A percentile compares a stretch with the other conserved stretches of the same genome.
These are phyloP conservation scores for Pestalotiopsis sp. DNA, from an alignment of 2,329 filamentous ascomycete species.

Conservation along the genomic window DNA sequence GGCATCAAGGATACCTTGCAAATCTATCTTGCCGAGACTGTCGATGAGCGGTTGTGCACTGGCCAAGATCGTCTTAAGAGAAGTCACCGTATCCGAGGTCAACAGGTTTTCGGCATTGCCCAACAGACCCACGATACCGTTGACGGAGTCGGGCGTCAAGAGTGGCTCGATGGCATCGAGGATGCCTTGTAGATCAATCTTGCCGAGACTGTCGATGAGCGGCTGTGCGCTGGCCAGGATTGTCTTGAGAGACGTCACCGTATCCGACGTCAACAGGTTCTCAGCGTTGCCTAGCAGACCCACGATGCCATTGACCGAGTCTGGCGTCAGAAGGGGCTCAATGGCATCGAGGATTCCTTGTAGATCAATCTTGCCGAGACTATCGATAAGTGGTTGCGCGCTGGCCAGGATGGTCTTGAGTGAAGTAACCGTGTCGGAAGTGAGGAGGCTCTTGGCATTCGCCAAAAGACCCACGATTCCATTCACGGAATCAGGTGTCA, in stretches of 20 bases:
- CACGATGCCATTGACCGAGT: conserved; percentile 26
- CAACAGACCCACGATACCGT: conserved; percentile 29
- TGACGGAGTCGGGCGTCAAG: conserved; percentile 31
- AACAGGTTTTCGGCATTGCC: conserved; percentile 29
- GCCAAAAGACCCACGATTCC: conserved; percentile 32
- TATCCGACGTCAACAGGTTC: conserved; percentile 22
- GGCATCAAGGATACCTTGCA: conserved; percentile 33
- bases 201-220: conserved; percentile 28
- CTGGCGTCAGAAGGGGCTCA: conserved; percentile 29
- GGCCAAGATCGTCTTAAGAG: conserved; percentile 19
- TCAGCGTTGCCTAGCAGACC: conserved; percentile 26
- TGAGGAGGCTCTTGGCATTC: conserved; percentile 25
- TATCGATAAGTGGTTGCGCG: conserved; percentile 28
- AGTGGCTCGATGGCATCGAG: conserved; percentile 32
- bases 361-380: conserved; percentile 29
- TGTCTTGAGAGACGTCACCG: conserved; percentile 23
- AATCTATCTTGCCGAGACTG: conserved; percentile 29
- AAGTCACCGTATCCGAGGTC: conserved; percentile 23
- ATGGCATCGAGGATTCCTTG: conserved; percentile 23
- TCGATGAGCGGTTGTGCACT: conserved; percentile 15
- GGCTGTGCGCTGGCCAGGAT: conserved; percentile 23
- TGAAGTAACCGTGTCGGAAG: conserved; percentile 22
- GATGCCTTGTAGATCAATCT: conserved; percentile 25
- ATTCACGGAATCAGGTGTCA: conserved; percentile 29
- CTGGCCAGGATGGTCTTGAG: conserved; percentile 23